Evolutionary conservation across 2,329 filamentous ascomycete species (phyloP).

Genomic region (Penicillium freii): DNA sequence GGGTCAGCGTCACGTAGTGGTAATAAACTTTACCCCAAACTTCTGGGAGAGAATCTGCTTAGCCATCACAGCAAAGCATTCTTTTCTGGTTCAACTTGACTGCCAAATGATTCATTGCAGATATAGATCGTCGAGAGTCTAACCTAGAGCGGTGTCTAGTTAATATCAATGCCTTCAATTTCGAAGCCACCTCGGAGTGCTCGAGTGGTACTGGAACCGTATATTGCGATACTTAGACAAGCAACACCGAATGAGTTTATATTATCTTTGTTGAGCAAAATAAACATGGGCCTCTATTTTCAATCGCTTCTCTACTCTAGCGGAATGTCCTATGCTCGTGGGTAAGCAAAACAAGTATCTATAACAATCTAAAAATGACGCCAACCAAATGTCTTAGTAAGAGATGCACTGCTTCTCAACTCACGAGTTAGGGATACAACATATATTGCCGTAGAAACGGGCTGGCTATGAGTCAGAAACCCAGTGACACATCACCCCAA

Average conservation of each 20-base stretch:
- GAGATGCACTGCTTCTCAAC: background rate
- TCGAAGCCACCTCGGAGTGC: slow-evolving; percentile 6
- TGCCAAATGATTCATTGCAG: slow-evolving; percentile 47
- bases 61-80: slow-evolving; percentile 68
- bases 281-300: background rate
- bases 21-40: no score
- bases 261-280: background rate
- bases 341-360: background rate
- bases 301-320: no score
- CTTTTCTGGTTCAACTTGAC: slow-evolving; percentile 64
- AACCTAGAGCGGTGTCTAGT: background rate
- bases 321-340: background rate
- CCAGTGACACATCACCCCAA: background rate
- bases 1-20: slow-evolving; percentile 34
- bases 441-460: background rate
- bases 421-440: no score
- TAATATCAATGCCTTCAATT: slow-evolving; percentile 5
- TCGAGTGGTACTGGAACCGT: background rate
- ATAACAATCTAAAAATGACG: background rate
- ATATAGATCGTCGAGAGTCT: background rate
- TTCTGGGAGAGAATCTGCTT: slow-evolving; percentile 56
- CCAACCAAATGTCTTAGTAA: background rate
- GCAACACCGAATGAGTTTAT: no score
- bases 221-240: no score
- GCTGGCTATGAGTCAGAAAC: background rate